Conservation (phyloP, 1,284 basidiomycete genomes). For the Ganoderma sinense region DNA sequence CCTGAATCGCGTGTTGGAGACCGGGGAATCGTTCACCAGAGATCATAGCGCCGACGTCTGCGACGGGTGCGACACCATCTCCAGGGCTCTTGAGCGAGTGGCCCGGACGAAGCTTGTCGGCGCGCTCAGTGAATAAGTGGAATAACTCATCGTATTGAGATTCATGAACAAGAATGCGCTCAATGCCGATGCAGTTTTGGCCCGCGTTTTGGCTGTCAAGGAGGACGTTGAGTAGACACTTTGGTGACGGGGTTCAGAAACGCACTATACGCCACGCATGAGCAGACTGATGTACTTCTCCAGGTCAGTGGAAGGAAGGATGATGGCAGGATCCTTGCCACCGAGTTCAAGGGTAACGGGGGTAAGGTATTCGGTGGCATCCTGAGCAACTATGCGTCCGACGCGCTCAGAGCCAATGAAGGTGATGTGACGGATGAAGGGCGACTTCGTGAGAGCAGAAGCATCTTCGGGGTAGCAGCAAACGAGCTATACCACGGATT, state of each 20-base stretch:
- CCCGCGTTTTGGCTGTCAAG: constrained; percentile 83
- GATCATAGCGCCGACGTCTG: constrained; percentile 87
- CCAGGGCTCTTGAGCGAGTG: constrained; percentile 71
- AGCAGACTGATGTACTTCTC: constrained; percentile 74
- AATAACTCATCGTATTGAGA: constrained; percentile 81
- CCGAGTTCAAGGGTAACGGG: constrained; percentile 93
- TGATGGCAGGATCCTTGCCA: constrained; percentile 83
- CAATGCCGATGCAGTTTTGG: constrained; percentile 97
- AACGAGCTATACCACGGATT: constrained; percentile 58
- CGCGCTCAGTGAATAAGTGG: constrained; percentile 67
- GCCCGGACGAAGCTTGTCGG: constrained; percentile 73
- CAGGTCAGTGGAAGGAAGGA: constrained; percentile 78
- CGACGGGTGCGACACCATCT: constrained; percentile 70
- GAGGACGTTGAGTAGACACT: constrained; percentile 11
- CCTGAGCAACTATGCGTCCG: constrained; percentile 85
- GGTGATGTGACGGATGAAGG: constrained; percentile 82
- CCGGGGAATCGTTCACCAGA: constrained; percentile 63
- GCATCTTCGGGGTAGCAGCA: constrained; percentile 92
- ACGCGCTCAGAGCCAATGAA: constrained; percentile 95
- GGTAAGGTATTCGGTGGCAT: constrained; percentile 86
- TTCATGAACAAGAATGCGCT: constrained; percentile 88
- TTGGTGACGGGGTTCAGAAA: constrained; percentile 26
- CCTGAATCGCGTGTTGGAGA: constrained; percentile 76
- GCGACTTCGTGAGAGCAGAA: constrained; percentile 81
- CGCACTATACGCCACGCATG: constrained; percentile 91